phyloP scores from a whole-genome alignment of 139 green algal genomes.

The Tetradesmus lagerheimii region DNA sequence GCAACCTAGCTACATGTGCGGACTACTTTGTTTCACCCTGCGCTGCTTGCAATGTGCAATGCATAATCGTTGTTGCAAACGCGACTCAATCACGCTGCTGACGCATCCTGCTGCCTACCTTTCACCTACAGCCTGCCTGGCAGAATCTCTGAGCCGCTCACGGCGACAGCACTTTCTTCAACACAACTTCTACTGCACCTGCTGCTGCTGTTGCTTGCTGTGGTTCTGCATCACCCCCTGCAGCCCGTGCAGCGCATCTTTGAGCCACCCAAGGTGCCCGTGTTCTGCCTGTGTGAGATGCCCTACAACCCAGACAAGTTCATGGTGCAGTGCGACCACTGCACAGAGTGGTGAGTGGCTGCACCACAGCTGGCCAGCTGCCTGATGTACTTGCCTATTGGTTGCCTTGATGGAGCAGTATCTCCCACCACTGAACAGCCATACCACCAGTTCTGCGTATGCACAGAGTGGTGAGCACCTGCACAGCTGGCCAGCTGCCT shows the following conservation, averaged over 20 bases:
- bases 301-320: constrained; percentile 91
- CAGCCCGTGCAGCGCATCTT: constrained; percentile 55
- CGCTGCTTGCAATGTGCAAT: too few relatives aligned
- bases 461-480: too few relatives aligned
- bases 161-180: too few relatives aligned
- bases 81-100: too few relatives aligned
- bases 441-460: too few relatives aligned
- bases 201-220: not conserved
- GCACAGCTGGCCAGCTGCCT: not conserved
- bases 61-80: too few relatives aligned
- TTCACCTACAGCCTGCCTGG: too few relatives aligned
- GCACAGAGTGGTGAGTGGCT: constrained; percentile 77
- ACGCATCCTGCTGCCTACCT: too few relatives aligned
- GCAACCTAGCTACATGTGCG: too few relatives aligned
- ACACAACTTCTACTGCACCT: not conserved
- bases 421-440: not conserved
- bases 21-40: too few relatives aligned
- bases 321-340: constrained; percentile 85
- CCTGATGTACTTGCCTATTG: not conserved
- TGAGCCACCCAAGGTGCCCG: constrained; percentile 74
- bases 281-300: constrained; percentile 90
- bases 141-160: too few relatives aligned
- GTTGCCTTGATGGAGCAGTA: not conserved
- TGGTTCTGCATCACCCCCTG: not conserved
- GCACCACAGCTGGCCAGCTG: not conserved